Evolutionary conservation across 1,284 basidiomycete genomes (phyloP).

Genomic region (Sporisorium scitamineum): DNA sequence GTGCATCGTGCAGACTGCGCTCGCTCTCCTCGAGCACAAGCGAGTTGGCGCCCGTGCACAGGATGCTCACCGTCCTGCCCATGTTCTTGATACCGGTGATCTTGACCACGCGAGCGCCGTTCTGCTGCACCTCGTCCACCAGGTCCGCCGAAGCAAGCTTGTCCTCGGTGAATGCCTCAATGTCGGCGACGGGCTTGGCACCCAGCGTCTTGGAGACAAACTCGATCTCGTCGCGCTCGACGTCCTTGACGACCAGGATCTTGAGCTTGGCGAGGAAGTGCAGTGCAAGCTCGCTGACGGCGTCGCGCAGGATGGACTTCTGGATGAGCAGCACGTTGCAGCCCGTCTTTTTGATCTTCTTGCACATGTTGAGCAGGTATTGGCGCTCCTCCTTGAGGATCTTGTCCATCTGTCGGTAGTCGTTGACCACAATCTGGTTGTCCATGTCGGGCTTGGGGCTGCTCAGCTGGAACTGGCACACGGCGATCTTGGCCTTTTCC

Average conservation of each 20-base stretch:
- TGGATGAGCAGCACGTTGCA: constrained; percentile 99
- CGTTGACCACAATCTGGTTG: constrained; percentile 98
- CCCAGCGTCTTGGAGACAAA: constrained; percentile 95
- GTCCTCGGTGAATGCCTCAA: constrained; percentile 98
- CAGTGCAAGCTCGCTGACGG: constrained; percentile 97
- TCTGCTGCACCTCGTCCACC: constrained; percentile 87
- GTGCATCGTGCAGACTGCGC: constrained; percentile 95
- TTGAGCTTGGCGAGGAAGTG: constrained; percentile 98
- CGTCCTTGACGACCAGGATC: constrained; percentile 96
- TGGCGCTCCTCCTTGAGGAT: constrained; percentile 99
- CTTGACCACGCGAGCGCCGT: constrained; percentile 91
- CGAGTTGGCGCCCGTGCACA: constrained; percentile 93
- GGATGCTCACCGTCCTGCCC: constrained; percentile 92
- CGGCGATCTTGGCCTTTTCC: constrained; percentile 98
- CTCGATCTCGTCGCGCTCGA: constrained; percentile 98
- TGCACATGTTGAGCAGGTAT: constrained; percentile 97
- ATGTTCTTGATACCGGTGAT: constrained; percentile 95
- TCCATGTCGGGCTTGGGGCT: constrained; percentile 99
- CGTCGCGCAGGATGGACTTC: constrained; percentile 98
- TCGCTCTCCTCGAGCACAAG: constrained; percentile 97
- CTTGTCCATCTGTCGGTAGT: constrained; percentile 99
- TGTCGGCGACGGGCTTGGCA: constrained; percentile 96
- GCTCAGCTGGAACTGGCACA: constrained; percentile 98
- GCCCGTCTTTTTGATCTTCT: constrained; percentile 98
- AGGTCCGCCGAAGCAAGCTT: constrained; percentile 96